Percentiles rank a stretch among this genome's conserved stretches.
phyloP scores from a whole-genome alignment of 2,329 filamentous ascomycete species.

The Cytospora schulzeri region DNA sequence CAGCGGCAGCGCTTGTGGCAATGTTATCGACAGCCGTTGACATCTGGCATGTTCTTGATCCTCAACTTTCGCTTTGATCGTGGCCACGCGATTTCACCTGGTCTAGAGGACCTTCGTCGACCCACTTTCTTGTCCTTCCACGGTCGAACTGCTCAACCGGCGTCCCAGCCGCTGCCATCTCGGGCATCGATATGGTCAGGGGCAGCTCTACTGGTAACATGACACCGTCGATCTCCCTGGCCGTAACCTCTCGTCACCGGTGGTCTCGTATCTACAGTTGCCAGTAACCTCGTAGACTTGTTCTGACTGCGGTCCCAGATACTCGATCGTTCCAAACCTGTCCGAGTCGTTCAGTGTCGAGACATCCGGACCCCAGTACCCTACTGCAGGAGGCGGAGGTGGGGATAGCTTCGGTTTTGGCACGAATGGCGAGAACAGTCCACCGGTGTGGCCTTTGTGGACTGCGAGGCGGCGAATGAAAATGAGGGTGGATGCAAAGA shows the following conservation, averaged over 20 bases:
- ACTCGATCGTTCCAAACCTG: neutral
- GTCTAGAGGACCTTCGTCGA: neutral
- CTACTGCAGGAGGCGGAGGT: neutral
- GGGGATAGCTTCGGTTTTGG: neutral
- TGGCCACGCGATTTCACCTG: neutral
- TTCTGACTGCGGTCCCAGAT: neutral
- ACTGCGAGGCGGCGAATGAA: neutral
- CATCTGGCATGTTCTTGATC: too few species aligned
- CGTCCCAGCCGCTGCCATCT: neutral
- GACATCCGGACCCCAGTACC: neutral
- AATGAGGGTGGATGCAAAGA: neutral
- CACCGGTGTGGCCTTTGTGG: neutral
- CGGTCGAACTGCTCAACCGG: neutral
- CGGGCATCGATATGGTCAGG: neutral
- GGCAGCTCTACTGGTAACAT: constrained; percentile 5
- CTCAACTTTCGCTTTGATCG: too few species aligned
- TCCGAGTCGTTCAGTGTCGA: neutral
- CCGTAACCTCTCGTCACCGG: constrained; percentile 4
- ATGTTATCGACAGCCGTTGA: neutral
- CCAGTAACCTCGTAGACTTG: neutral
- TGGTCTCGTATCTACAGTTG: constrained; percentile 1
- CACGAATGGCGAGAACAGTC: neutral
- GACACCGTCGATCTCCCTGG: neutral
- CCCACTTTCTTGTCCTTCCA: neutral
- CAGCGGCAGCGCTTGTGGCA: too few species aligned